These are phyloP conservation scores for Allium sativum DNA, from an alignment of 106 monocot species.

Conservation along the genomic window DNA sequence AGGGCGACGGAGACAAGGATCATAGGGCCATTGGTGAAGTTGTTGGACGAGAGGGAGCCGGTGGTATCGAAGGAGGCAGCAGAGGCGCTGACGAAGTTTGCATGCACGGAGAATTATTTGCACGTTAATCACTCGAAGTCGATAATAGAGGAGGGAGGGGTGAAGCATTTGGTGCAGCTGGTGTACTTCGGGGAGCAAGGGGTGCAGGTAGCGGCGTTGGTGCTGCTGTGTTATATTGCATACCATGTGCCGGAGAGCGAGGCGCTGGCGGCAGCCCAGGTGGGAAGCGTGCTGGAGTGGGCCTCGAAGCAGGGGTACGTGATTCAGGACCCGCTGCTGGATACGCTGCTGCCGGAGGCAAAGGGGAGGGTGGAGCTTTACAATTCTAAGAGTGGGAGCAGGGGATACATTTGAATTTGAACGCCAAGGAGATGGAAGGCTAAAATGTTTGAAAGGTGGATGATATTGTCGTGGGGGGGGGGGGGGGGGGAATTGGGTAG, in stretches of 20 bases:
- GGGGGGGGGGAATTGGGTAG: no score
- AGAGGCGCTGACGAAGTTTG: conserved; percentile 63
- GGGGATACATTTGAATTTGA: conserved; percentile 34
- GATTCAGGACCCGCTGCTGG: conserved; percentile 36
- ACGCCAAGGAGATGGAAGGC: no score
- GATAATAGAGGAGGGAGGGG: conserved; percentile 61
- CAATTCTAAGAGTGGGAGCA: conserved; percentile 58
- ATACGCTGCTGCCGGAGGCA: conserved; percentile 50
- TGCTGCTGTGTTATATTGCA: conserved; percentile 64
- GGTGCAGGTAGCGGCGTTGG: conserved; percentile 44
- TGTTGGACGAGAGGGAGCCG: conserved; percentile 69
- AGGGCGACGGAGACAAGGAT: conserved; percentile 82
- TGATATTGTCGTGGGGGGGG: no score
- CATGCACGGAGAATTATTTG: conserved; percentile 74
- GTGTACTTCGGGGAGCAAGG: conserved; percentile 70
- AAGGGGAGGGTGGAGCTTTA: conserved; percentile 81
- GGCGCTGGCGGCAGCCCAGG: conserved; percentile 58
- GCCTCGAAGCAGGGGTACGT: conserved; percentile 52
- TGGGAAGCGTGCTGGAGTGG: conserved; percentile 62
- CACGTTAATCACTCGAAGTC: conserved; percentile 68
- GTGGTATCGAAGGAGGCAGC: conserved; percentile 46
- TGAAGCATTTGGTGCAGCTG: conserved; percentile 72
- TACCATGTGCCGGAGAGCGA: conserved; percentile 75
- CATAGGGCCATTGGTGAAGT: conserved; percentile 59
- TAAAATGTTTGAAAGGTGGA: no score